phyloP scores from a whole-genome alignment of 257 asterid genomes.

The Nemophila menziesii region DNA sequence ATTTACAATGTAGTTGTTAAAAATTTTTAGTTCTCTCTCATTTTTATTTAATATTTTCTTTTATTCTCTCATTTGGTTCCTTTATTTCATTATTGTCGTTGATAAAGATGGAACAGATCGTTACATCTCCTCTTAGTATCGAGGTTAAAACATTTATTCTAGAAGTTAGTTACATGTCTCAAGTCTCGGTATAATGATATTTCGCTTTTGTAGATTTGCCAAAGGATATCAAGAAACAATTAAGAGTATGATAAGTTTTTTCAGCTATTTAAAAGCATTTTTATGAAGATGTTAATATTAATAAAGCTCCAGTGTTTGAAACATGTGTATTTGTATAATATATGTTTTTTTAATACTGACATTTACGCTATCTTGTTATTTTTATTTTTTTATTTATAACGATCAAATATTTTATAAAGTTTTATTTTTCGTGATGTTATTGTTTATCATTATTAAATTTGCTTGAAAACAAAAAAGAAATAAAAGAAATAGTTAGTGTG shows the following conservation, averaged over 20 bases:
- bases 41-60: too few species aligned
- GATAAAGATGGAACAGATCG: slow-evolving; percentile 56
- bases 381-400: too few species aligned
- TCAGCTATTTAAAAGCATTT: neutral
- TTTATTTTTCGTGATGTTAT: too few species aligned
- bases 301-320: neutral
- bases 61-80: too few species aligned
- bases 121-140: slow-evolving; percentile 59
- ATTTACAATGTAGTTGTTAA: too few species aligned
- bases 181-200: neutral
- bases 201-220: neutral
- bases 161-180: too few species aligned
- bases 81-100: too few species aligned
- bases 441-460: too few species aligned
- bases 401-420: too few species aligned
- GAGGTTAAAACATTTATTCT: slow-evolving; percentile 14
- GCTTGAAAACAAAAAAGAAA: too few species aligned
- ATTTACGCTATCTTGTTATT: neutral
- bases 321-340: neutral
- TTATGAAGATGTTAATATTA: neutral
- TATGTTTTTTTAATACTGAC: neutral
- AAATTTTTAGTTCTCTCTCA: too few species aligned
- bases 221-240: neutral
- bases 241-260: neutral
- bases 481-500: too few species aligned